Base-by-base conservation (phyloP, 202 grass and related monocot species). In the Carex sylvatica region DNA sequence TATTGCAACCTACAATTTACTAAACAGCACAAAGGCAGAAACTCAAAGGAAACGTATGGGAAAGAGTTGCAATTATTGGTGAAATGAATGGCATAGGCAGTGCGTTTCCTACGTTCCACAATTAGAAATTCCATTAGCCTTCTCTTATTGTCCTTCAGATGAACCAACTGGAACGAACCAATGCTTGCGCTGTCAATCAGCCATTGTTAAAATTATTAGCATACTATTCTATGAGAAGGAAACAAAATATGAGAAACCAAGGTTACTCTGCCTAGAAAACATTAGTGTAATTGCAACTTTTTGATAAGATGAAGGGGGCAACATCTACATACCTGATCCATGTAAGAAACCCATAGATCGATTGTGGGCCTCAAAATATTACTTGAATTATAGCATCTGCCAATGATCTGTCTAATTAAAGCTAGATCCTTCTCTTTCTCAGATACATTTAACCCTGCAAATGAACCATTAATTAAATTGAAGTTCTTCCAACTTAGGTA, bases 361-460 rank as follows among this genome's bases (percentile, higher is more conserved):
- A 8, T 76, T 58, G 51, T 33, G 15, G 42, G 15, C 73, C 26
- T 76, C 73, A 36, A 26, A 76, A 16, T 58, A 35, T 36, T 76
- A 76, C 49, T 76, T 58, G 24, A 33, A 76, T 76, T 58, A 58
- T 75, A 56, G 26, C 28, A 74, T 26, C 26, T 58, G 52, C 73
- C 52, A 36, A 76, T 33, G n/a, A 10, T 47, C 9, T 23, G 65
- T 47, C 42, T 10, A 72, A 54, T 35, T 76, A 58, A 26, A 75
- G 7, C 22, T 58, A 76, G 73, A 76, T 76, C 73, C 51, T 76
- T 56, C 73, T 72, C 67, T 58, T 76, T 76, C 52, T 76, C 73
- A 58, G 16, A 35, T 76, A 58, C 51, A 76, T 56, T 35, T 33
- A 52, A 76, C 28, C 66, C 73, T 76, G 73, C 5, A 28, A 55